phyloP scores from a whole-genome alignment of 345 rosid species.

The Reutealis trisperma region DNA sequence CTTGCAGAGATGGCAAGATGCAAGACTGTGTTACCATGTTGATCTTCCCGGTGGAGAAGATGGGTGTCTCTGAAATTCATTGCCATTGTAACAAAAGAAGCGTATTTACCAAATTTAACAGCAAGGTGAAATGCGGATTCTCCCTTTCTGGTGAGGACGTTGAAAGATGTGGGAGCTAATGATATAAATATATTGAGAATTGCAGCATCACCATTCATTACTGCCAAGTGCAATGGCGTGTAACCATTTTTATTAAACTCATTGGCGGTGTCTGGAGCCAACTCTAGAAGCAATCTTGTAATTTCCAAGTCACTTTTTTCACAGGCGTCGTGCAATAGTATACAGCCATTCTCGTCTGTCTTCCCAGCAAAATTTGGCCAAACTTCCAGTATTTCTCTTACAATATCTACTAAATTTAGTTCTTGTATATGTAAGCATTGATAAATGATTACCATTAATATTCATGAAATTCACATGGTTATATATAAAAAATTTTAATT shows the following conservation, averaged over 20 bases:
- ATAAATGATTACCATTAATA: too few relatives aligned
- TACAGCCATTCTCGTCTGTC: neutral
- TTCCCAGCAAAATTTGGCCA: neutral
- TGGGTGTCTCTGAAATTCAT: neutral
- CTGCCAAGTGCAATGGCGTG: slow-evolving; percentile 26
- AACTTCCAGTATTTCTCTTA: too few relatives aligned
- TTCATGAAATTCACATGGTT: too few relatives aligned
- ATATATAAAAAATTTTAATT: too few relatives aligned
- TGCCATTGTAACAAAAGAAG: neutral
- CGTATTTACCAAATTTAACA: slow-evolving; percentile 5
- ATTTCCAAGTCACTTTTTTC: neutral
- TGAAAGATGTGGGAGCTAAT: slow-evolving; percentile 10
- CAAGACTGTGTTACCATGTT: slow-evolving; percentile 27
- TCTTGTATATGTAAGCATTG: too few relatives aligned
- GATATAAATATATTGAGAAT: slow-evolving; percentile 13
- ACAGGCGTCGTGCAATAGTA: neutral
- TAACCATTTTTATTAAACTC: neutral
- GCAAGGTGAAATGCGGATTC: slow-evolving; percentile 33
- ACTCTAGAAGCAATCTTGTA: neutral
- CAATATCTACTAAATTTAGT: too few relatives aligned
- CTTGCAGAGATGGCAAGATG: slow-evolving; percentile 27
- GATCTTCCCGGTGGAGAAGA: slow-evolving; percentile 22
- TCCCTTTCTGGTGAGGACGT: slow-evolving; percentile 10
- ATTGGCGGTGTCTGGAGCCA: neutral
- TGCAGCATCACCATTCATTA: slow-evolving; percentile 16